Conservation (phyloP, 768 basidiomycete species). For the Saitozyma sp. region DNA sequence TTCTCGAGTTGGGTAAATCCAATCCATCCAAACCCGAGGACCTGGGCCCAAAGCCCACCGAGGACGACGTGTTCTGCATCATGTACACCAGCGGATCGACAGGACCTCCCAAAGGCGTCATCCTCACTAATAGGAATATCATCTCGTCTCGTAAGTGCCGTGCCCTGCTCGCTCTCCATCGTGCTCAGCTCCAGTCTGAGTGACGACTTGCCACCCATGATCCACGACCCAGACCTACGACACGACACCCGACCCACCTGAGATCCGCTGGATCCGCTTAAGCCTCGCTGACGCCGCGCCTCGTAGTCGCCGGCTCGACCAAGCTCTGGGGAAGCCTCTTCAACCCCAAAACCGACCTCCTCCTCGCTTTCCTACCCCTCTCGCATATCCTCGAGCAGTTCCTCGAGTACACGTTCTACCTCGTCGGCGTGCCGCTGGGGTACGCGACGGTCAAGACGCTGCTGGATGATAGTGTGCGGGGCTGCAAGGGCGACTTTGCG, state of each 20-base stretch:
- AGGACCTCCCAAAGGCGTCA: slow-evolving; percentile 89
- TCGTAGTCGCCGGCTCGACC: slow-evolving; percentile 16
- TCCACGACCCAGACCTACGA: no score
- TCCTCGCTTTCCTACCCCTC: slow-evolving; percentile 40
- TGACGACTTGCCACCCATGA: no score
- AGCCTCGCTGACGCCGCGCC: background rate
- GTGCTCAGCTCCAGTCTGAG: no score
- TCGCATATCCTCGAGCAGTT: slow-evolving; percentile 50
- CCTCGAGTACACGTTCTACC: slow-evolving; percentile 49
- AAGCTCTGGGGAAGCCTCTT: slow-evolving; percentile 9
- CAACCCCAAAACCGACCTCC: slow-evolving; percentile 4
- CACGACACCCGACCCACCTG: background rate
- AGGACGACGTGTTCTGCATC: slow-evolving; percentile 63
- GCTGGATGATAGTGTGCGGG: slow-evolving; percentile 49
- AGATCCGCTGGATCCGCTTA: no score
- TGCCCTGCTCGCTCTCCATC: background rate
- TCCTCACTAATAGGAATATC: slow-evolving; percentile 81
- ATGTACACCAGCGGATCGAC: slow-evolving; percentile 77
- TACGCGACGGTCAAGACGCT: slow-evolving; percentile 51
- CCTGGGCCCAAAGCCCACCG: slow-evolving; percentile 53
- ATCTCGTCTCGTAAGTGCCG: slow-evolving; percentile 61
- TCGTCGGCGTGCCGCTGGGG: slow-evolving; percentile 39
- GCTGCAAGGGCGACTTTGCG: slow-evolving; percentile 48
- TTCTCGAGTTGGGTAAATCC: slow-evolving; percentile 65
- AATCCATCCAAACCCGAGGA: slow-evolving; percentile 60